Evolutionary conservation across 2,329 filamentous ascomycete genomes (phyloP).

Genomic region (Pseudogymnoascus sp.): DNA sequence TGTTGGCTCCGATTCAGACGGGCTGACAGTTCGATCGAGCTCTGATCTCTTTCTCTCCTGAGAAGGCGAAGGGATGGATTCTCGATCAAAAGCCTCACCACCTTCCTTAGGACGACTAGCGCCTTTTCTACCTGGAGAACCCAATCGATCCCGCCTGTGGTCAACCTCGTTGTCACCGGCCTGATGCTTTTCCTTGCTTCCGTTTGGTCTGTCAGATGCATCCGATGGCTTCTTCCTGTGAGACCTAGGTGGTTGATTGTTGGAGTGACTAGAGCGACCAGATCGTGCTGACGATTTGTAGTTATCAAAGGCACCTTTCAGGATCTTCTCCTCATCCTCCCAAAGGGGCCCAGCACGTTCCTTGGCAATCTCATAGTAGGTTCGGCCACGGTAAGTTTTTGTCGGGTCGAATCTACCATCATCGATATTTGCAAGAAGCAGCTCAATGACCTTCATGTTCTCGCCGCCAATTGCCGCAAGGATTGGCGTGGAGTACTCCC

Average conservation of each 20-base stretch:
- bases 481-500: conserved; percentile 83
- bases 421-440: conserved; percentile 66
- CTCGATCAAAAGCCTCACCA: not conserved
- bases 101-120: not conserved
- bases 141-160: not conserved
- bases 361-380: conserved; percentile 81
- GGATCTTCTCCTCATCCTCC: conserved; percentile 76
- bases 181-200: not conserved
- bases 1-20: conserved; percentile 31
- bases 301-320: conserved; percentile 69
- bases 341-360: conserved; percentile 79
- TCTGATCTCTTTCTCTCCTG: not conserved
- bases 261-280: not conserved
- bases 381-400: conserved; percentile 63
- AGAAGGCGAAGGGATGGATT: not conserved
- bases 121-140: not conserved
- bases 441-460: conserved; percentile 75
- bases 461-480: conserved; percentile 85
- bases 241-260: not conserved
- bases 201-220: not conserved
- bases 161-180: not conserved
- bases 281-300: conserved; percentile 34
- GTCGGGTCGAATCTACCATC: conserved; percentile 68
- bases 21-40: conserved; percentile 21
- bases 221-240: conserved; percentile 1